These are phyloP conservation scores for Zizania palustris DNA, from an alignment of 202 grass and related monocot genomes.

Conservation along the genomic window DNA sequence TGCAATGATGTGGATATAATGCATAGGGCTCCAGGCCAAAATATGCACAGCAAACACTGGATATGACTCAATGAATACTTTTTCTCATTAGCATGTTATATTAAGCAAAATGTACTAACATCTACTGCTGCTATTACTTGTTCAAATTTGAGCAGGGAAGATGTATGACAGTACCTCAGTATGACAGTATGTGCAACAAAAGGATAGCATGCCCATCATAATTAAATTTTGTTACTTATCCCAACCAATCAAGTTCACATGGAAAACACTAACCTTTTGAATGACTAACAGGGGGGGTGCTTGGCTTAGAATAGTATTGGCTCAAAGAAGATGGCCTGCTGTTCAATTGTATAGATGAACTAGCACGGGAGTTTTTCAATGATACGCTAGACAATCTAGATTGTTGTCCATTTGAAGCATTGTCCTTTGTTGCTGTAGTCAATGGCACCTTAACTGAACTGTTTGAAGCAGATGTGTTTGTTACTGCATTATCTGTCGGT, in stretches of 20 bases:
- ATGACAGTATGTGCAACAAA: background rate
- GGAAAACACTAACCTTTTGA: conserved; percentile 47
- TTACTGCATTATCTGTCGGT: conserved; percentile 40
- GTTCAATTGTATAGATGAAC: conserved; percentile 12
- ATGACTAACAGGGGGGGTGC: conserved; percentile 39
- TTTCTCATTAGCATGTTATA: conserved; percentile 5
- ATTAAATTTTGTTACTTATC: conserved; percentile 28
- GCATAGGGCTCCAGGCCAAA: background rate
- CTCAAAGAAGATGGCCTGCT: conserved; percentile 33
- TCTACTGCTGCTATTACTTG: background rate
- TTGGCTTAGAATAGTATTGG: conserved; percentile 35
- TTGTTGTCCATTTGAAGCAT: conserved; percentile 36
- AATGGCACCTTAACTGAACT: conserved; percentile 21
- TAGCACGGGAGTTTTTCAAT: conserved; percentile 21
- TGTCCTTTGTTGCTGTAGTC: conserved; percentile 21
- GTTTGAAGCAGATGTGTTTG: conserved; percentile 44
- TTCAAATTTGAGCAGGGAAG: conserved; percentile 8
- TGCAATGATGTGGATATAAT: conserved; percentile 1
- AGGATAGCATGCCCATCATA: background rate
- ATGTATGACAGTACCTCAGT: background rate
- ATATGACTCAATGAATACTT: background rate
- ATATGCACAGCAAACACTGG: background rate
- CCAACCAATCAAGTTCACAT: conserved; percentile 3
- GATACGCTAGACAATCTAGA: conserved; percentile 30
- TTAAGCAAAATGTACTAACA: conserved; percentile 16